These are phyloP conservation scores for Neltuma alba DNA, from an alignment of 306 rosid species.

Conservation along the genomic window DNA sequence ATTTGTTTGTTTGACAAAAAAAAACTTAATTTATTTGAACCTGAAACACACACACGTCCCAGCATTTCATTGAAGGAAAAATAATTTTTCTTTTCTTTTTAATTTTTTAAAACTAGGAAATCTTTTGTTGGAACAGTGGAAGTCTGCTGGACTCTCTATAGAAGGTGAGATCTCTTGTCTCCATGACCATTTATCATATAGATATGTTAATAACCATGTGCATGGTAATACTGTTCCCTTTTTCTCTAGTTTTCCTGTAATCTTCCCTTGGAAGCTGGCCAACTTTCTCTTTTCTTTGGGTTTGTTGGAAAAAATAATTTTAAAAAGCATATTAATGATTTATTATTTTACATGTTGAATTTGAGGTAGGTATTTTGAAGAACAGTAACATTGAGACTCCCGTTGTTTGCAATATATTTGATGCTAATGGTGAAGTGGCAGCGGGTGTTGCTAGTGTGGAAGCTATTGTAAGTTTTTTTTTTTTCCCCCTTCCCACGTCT, in stretches of 20 bases:
- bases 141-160: conserved; percentile 63
- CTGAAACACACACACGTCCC: not conserved
- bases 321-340: not conserved
- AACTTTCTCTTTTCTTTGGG: not conserved
- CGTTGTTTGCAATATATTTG: conserved; percentile 79
- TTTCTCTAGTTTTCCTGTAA: not conserved
- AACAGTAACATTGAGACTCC: conserved; percentile 70
- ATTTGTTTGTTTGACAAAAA: no score
- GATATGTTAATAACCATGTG: conserved; percentile 1
- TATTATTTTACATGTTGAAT: conserved; percentile 29
- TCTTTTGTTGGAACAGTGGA: conserved; percentile 77
- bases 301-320: not conserved
- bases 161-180: conserved; percentile 57
- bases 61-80: not conserved
- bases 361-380: conserved; percentile 72
- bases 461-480: conserved; percentile 69
- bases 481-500: not conserved
- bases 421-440: conserved; percentile 71
- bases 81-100: not conserved
- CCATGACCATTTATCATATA: not conserved
- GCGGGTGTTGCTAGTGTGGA: conserved; percentile 82
- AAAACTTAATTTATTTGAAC: conserved; percentile 22
- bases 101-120: conserved; percentile 54
- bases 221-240: not conserved
- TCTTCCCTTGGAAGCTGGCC: not conserved